Conservation (phyloP, 306 rosid species). For the Vigna angularis region DNA sequence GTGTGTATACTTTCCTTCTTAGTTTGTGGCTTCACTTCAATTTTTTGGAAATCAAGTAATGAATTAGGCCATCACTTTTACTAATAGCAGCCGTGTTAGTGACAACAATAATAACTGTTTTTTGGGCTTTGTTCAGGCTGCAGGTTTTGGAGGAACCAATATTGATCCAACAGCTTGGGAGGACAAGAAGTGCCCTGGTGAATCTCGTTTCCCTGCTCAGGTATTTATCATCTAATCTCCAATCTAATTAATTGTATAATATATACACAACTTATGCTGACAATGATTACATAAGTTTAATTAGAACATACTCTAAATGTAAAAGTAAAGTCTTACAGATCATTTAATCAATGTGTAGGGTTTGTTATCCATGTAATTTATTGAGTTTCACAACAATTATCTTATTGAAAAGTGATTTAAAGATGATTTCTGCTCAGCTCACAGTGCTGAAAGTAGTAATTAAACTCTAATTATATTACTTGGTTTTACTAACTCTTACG, state of each 20-base stretch:
- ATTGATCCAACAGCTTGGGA: conserved; percentile 98
- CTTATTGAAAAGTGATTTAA: background rate
- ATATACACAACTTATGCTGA: background rate
- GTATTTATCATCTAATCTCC: conserved; percentile 45
- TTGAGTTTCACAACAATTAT: background rate
- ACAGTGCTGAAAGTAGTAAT: background rate
- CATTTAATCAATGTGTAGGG: background rate
- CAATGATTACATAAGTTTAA: background rate
- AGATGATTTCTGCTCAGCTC: background rate
- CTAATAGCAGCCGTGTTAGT: background rate
- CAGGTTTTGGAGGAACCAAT: conserved; percentile 92
- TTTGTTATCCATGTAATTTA: background rate
- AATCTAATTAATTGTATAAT: background rate
- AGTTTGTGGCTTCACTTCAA: background rate
- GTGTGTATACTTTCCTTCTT: background rate
- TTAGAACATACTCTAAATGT: background rate
- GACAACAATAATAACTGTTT: background rate
- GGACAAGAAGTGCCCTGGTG: conserved; percentile 86
- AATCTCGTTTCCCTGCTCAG: conserved; percentile 99
- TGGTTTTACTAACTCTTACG: background rate
- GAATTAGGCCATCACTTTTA: background rate
- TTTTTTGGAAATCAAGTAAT: conserved; percentile 19
- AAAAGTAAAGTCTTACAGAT: no score
- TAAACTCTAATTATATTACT: background rate
- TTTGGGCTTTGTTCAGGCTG: conserved; percentile 64